These are phyloP conservation scores for Scalesia atractyloides DNA, from an alignment of 129 eudicot species.

Conservation along the genomic window DNA sequence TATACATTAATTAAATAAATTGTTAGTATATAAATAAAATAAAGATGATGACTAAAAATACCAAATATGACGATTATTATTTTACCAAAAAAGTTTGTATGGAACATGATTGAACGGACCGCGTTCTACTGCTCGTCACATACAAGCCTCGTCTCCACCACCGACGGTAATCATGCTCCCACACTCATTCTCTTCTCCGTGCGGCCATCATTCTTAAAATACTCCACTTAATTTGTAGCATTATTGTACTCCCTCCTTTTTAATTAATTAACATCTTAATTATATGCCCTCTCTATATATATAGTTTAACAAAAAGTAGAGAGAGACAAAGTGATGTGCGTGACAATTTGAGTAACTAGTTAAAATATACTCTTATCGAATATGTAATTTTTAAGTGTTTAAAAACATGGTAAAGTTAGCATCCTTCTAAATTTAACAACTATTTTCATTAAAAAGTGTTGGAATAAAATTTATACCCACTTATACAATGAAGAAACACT, in stretches of 20 bases:
- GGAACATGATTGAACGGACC: constrained; percentile 38
- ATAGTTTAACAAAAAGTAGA: neutral
- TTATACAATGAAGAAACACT: no score
- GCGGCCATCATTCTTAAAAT: constrained; percentile 30
- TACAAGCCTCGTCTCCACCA: constrained; percentile 65
- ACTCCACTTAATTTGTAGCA: constrained; percentile 6
- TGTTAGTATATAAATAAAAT: no score
- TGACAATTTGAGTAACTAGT: no score
- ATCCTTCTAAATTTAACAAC: no score
- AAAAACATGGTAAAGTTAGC: no score
- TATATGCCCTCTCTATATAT: no score
- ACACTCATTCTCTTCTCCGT: constrained; percentile 39
- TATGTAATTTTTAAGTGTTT: no score
- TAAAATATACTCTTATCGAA: no score
- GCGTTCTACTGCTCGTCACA: constrained; percentile 46
- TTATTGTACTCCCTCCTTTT: neutral
- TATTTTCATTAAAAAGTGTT: no score
- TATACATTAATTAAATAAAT: no score
- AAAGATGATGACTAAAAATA: neutral
- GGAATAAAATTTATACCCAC: no score
- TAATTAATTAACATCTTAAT: neutral
- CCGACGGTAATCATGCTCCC: constrained; percentile 73
- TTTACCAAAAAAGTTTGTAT: neutral
- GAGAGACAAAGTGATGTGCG: neutral
- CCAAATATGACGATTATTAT: neutral